phyloP scores from a whole-genome alignment of 257 asterid genomes.

The Jaltomata sinuosa region DNA sequence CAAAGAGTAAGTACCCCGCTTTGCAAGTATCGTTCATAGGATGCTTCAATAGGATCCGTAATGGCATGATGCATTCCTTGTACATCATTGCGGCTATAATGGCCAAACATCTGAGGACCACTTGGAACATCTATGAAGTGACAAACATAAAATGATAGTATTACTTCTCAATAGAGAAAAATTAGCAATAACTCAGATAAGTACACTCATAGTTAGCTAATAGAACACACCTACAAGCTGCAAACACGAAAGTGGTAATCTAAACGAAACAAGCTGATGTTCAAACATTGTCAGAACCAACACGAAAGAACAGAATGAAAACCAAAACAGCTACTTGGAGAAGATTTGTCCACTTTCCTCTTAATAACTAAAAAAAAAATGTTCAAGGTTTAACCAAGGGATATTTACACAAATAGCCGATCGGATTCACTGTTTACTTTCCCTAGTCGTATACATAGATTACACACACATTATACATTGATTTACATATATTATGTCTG shows the following conservation, averaged over 20 bases:
- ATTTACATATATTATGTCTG: too few relatives aligned
- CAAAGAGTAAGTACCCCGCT: conserved; percentile 31
- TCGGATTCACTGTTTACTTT: too few relatives aligned
- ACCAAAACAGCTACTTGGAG: background rate
- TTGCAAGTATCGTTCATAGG: conserved; percentile 75
- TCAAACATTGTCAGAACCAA: background rate
- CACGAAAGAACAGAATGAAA: background rate
- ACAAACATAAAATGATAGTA: background rate
- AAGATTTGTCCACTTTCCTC: background rate
- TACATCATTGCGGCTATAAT: conserved; percentile 39
- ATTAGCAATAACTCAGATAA: background rate
- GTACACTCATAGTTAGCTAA: background rate
- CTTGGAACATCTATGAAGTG: conserved; percentile 41
- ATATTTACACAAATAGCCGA: too few relatives aligned
- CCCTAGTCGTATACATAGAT: too few relatives aligned
- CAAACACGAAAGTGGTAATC: background rate
- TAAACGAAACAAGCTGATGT: background rate
- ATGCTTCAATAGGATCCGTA: conserved; percentile 65
- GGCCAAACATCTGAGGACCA: conserved; percentile 37
- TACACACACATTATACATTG: too few relatives aligned
- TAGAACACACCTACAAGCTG: background rate
- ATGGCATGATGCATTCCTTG: conserved; percentile 35
- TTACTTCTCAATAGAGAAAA: background rate
- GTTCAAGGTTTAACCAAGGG: background rate
- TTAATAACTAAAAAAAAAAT: background rate